Evolutionary conservation across 2,329 filamentous ascomycete species (phyloP).

Genomic region (Nothomitra cinnamomea): DNA sequence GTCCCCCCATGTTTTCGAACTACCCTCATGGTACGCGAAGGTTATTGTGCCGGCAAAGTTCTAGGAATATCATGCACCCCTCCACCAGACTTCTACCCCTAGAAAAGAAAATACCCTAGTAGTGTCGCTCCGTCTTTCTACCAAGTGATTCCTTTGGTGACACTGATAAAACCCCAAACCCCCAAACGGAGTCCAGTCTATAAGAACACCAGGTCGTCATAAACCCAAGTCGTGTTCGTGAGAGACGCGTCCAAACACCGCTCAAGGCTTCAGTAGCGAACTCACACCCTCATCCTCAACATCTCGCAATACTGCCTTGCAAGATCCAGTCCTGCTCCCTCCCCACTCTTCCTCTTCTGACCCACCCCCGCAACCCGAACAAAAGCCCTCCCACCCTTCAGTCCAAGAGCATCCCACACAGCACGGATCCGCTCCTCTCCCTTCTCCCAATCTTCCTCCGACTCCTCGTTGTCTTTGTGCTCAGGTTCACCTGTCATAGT

Average conservation of each 20-base stretch:
- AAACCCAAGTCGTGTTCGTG: no score
- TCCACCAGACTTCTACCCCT: background rate
- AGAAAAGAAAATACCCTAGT: background rate
- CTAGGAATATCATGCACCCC: background rate
- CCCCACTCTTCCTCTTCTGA: no score
- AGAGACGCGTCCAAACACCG: no score
- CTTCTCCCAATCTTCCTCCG: background rate
- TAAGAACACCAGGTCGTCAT: no score
- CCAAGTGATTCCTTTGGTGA: background rate
- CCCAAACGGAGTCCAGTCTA: no score
- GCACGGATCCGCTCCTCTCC: background rate
- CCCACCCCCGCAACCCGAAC: constrained; percentile 8
- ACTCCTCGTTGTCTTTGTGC: background rate
- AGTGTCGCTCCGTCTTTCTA: background rate
- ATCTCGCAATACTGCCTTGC: constrained; percentile 29
- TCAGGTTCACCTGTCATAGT: background rate
- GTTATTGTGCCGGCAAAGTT: background rate
- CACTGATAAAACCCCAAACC: no score
- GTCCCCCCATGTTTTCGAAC: background rate
- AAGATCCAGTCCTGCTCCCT: constrained; percentile 18
- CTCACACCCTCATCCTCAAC: constrained; percentile 22
- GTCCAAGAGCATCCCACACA: background rate
- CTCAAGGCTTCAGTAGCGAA: no score
- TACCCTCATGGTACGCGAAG: background rate
- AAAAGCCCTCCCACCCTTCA: background rate